Base-by-base conservation (phyloP, 192 early-diverging fungal genomes). In the Coemansia sp. region DNA sequence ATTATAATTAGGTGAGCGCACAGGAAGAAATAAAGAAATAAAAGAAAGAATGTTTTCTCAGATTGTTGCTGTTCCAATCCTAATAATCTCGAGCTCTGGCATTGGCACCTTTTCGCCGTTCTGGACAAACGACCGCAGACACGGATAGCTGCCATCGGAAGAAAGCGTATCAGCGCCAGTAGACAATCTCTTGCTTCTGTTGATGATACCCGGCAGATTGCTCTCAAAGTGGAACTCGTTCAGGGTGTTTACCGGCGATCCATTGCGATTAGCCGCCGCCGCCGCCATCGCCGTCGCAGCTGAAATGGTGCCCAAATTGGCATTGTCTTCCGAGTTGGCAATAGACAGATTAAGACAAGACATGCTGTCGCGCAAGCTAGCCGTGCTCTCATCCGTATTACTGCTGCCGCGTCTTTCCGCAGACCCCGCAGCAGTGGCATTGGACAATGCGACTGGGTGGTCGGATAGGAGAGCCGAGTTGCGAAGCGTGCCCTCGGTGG, bases 261-360 rank as follows among this genome's bases (percentile, higher is more conserved):
- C 67, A 29, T 74, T 82, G 56, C 41, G 42, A 32, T 62, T 62
- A 31, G 38, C 19, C 12, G 37, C 29, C 37, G 53, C 46, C 46
- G 36, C 25, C 41, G 63, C 38, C 17, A n/a, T n/a, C n/a, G n/a
- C n/a, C n/a, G n/a, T n/a, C n/a, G n/a, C 51, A 15, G 51, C 27
- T 2, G 51, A 17, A 29, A 62, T 53, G 19, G 5, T 7, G 22
- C 11, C 35, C 11, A 27, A 19, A 51, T 29, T 29, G 6, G 47
- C 19, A 1, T 47, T 31, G 19, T 82, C 67, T 9, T 82, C 73
- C 11, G 69, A 66, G 29, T 73, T 70, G 5, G 66, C 53, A 62
- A 82, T 75, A 8, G 78, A 81, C 62, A 83, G 57, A 32, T 77
- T 74, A 11, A 83, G 49, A 31, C 72, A 77, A 22, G 80, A 77